phyloP scores from a whole-genome alignment of 116 monocot genomes.

The Iris pallida region DNA sequence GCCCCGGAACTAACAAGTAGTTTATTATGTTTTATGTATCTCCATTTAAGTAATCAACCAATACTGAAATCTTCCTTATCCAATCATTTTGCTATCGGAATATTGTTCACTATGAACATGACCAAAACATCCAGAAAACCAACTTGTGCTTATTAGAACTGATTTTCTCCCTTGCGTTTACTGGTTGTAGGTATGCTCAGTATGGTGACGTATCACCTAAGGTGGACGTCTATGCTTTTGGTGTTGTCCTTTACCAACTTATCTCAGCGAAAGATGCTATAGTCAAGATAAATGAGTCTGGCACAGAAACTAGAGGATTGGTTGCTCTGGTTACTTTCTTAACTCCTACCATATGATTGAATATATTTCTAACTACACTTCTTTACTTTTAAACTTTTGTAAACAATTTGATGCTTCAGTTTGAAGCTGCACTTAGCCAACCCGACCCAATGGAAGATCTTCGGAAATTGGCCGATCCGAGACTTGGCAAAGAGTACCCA shows the following conservation, averaged over 20 bases:
- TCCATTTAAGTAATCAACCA: too few species aligned
- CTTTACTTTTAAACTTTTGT: neutral
- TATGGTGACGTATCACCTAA: slow-evolving; percentile 77
- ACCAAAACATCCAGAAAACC: too few species aligned
- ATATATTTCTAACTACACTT: neutral
- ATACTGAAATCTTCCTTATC: too few species aligned
- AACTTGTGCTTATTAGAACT: too few species aligned
- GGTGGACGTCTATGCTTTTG: slow-evolving; percentile 88
- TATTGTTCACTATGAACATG: too few species aligned
- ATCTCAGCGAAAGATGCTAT: slow-evolving; percentile 75
- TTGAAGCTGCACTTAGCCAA: slow-evolving; percentile 51
- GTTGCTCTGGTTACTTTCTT: slow-evolving; percentile 45
- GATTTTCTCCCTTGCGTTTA: neutral
- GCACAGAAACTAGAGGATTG: slow-evolving; percentile 40
- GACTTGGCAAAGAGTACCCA: slow-evolving; percentile 55
- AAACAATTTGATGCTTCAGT: slow-evolving; percentile 35
- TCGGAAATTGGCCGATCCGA: slow-evolving; percentile 51
- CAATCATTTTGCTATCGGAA: too few species aligned
- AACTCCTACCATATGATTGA: neutral
- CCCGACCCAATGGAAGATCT: slow-evolving; percentile 54
- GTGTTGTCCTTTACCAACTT: slow-evolving; percentile 85
- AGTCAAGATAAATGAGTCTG: slow-evolving; percentile 24
- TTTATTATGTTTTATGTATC: too few species aligned
- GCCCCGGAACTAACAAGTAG: too few species aligned
- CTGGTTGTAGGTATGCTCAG: slow-evolving; percentile 49